Conservation (phyloP, 2,329 filamentous ascomycete species). For the Cladophialophora immunda region DNA sequence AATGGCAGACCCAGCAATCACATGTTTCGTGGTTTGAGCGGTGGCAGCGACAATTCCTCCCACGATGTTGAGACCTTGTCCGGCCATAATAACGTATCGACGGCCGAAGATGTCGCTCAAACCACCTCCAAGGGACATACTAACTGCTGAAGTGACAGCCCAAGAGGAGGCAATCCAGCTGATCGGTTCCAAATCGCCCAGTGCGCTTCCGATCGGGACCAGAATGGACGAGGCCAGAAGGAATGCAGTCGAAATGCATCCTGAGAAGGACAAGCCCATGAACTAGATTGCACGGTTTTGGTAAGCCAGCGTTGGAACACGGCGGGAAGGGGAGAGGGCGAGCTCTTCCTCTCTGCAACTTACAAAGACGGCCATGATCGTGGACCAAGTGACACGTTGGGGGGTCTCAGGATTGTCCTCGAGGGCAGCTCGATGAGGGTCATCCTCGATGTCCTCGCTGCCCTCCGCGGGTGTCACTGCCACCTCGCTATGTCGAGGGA, state of each 20-base stretch:
- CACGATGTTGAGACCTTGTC: slow-evolving; percentile 46
- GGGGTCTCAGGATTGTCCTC: slow-evolving; percentile 28
- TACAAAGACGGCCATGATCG: slow-evolving; percentile 25
- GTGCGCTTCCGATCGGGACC: slow-evolving; percentile 24
- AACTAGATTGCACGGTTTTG: slow-evolving; percentile 15
- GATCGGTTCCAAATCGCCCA: slow-evolving; percentile 25
- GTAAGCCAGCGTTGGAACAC: background rate
- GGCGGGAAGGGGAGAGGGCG: background rate
- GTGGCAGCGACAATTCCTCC: slow-evolving; percentile 49
- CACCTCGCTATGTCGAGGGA: background rate
- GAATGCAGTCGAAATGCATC: slow-evolving; percentile 44
- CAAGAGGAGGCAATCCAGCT: slow-evolving; percentile 30
- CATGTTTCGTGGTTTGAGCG: slow-evolving; percentile 46
- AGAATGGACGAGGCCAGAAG: slow-evolving; percentile 40
- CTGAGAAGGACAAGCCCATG: slow-evolving; percentile 26
- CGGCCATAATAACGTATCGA: slow-evolving; percentile 46
- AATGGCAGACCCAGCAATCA: slow-evolving; percentile 48
- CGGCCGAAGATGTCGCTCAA: slow-evolving; percentile 50
- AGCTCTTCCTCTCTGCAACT: slow-evolving; percentile 3
- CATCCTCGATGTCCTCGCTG: slow-evolving; percentile 22
- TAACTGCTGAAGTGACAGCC: slow-evolving; percentile 29
- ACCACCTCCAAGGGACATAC: slow-evolving; percentile 45
- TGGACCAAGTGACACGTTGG: slow-evolving; percentile 22
- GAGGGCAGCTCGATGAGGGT: slow-evolving; percentile 31
- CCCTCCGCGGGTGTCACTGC: background rate